Percentiles rank a stretch among this genome's conserved stretches.
phyloP scores from a whole-genome alignment of 2,329 filamentous ascomycete species.

The Trichoderma guizhouense region DNA sequence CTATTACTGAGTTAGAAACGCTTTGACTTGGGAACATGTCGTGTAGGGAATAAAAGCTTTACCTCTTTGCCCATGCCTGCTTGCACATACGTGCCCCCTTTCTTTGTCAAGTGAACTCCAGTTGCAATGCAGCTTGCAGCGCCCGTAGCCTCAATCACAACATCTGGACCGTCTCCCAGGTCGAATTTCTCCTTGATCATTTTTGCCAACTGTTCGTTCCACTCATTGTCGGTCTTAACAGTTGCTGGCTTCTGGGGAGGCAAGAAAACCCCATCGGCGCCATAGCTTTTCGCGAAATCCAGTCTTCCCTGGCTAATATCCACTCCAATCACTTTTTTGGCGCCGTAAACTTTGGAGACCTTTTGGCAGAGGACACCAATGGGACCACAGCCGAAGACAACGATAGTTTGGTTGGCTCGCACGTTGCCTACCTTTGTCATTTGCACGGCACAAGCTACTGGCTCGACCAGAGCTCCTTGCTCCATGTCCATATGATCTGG shows the following conservation, averaged over 20 bases:
- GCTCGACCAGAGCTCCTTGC: neutral
- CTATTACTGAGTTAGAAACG: neutral
- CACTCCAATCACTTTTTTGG: conserved; percentile 41
- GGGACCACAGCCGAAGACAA: conserved; percentile 47
- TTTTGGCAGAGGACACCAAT: conserved; percentile 46
- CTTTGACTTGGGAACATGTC: neutral
- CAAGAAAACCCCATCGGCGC: conserved; percentile 40
- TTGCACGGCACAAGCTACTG: neutral
- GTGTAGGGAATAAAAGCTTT: neutral
- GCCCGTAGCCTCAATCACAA: neutral
- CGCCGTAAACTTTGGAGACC: conserved; percentile 30
- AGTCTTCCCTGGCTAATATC: conserved; percentile 40
- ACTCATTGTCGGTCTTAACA: conserved; percentile 25
- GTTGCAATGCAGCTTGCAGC: neutral
- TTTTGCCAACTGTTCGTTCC: neutral
- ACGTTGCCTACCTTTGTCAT: conserved; percentile 37
- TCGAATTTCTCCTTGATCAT: neutral
- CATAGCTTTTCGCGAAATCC: conserved; percentile 40
- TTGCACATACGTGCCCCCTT: neutral
- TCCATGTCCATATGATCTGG: neutral
- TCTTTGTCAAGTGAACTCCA: neutral
- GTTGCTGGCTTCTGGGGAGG: conserved; percentile 32
- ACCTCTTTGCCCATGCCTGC: neutral
- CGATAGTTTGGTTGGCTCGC: conserved; percentile 38
- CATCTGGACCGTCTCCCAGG: neutral